Percentiles rank a stretch among this genome's conserved stretches.
Evolutionary conservation across 129 eudicot species (phyloP).

Genomic region (Smallanthus sonchifolius): DNA sequence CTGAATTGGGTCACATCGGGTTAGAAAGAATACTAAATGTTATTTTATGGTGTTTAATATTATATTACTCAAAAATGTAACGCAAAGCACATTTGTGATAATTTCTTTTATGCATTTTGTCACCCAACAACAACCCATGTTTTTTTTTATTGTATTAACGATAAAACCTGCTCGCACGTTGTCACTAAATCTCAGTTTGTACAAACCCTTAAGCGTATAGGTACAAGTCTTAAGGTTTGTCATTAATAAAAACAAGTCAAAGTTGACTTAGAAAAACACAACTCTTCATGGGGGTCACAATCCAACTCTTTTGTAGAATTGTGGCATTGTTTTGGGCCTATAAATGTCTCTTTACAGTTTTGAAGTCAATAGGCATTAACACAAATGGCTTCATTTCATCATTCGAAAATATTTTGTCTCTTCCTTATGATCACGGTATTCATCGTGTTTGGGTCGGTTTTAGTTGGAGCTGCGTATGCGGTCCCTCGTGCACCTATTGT

Average conservation of each 20-base stretch:
- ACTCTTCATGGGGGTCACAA: slow-evolving; percentile 63
- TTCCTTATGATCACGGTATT: slow-evolving; percentile 20
- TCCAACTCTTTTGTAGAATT: slow-evolving; percentile 20
- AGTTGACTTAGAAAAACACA: slow-evolving; percentile 22
- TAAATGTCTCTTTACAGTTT: slow-evolving; percentile 26
- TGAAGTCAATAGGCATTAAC: slow-evolving; percentile 19
- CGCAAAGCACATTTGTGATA: neutral
- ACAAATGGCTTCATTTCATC: slow-evolving; percentile 44
- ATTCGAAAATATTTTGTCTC: slow-evolving; percentile 19
- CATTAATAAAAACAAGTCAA: neutral
- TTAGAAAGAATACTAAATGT: neutral
- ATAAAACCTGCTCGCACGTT: slow-evolving; percentile 38
- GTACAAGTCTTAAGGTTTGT: neutral
- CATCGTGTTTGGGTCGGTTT: slow-evolving; percentile 17
- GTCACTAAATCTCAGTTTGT: slow-evolving; percentile 6
- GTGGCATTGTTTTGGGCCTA: slow-evolving; percentile 23
- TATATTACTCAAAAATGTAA: neutral
- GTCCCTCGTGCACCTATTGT: slow-evolving; percentile 21
- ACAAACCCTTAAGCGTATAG: slow-evolving; percentile 4
- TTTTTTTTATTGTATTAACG: neutral
- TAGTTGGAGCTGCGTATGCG: slow-evolving; percentile 33
- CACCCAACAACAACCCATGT: slow-evolving; percentile 5
- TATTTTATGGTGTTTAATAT: neutral
- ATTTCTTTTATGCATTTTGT: neutral
- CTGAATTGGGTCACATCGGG: neutral